Conservation (phyloP, 305 asterid genomes). For the Rubia tinctorum region DNA sequence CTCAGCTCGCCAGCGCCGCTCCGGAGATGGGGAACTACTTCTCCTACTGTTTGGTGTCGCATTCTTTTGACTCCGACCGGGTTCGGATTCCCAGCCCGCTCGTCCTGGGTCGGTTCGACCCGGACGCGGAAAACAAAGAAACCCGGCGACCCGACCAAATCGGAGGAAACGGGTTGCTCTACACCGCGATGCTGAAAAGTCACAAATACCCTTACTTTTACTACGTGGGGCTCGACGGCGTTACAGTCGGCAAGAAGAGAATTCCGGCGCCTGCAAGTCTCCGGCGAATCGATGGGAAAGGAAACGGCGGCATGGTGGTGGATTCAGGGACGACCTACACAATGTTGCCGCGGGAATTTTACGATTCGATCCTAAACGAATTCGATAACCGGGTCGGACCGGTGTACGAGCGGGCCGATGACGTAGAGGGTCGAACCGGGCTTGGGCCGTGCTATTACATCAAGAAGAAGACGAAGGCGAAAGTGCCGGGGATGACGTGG, state of each 20-base stretch:
- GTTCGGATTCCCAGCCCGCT: conserved; percentile 66
- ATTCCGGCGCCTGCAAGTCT: conserved; percentile 55
- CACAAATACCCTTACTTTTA: conserved; percentile 71
- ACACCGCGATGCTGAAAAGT: conserved; percentile 70
- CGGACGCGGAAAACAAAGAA: conserved; percentile 16
- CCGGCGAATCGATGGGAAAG: conserved; percentile 49
- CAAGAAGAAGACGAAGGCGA: conserved; percentile 7
- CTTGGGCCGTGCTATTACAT: conserved; percentile 74
- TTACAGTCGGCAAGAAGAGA: conserved; percentile 46
- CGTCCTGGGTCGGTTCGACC: conserved; percentile 55
- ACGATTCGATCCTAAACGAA: conserved; percentile 42
- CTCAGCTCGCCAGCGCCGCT: conserved; percentile 54
- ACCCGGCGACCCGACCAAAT: conserved; percentile 3
- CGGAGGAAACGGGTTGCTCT: conserved; percentile 24
- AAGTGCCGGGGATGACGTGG: conserved; percentile 47
- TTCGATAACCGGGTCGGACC: conserved; percentile 43
- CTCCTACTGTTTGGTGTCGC: conserved; percentile 78
- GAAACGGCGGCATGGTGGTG: conserved; percentile 95
- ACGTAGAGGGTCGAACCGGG: conserved; percentile 64
- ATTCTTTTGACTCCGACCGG: conserved; percentile 43
- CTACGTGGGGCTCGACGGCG: conserved; percentile 64
- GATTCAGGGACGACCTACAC: conserved; percentile 95
- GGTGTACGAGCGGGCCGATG: conserved; percentile 38
- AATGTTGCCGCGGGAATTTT: conserved; percentile 60
- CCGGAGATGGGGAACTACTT: conserved; percentile 82